Base-by-base conservation (phyloP, 345 rosid species). In the Pistacia vera region DNA sequence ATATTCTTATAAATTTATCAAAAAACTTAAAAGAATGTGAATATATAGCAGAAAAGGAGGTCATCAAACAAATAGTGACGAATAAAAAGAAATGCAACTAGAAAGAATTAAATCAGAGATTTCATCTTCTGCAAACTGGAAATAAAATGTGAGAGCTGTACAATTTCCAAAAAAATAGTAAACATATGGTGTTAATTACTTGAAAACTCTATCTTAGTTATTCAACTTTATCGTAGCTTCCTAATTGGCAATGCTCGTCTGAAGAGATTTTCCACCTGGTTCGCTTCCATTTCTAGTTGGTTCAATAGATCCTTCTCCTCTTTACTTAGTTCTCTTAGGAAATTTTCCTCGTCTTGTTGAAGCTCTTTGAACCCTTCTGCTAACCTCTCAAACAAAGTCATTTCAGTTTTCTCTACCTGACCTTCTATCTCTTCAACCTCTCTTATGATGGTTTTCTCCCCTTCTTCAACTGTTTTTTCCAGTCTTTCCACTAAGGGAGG, bases 381-480 rank as follows among this genome's bases (percentile, higher is more conserved):
- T 72, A 96, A 87, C 83, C 84, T 92, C 89, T 96, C 85, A 14
- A 93, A 78, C 88, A 92, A 84, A 13, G 86, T 85, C 89, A 75
- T 69, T 79, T 95, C 98, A 2, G 94, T 88, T 84, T 80, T 85
- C 77, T 86, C 86, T 56, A 90, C 91, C 80, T 86, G 68, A 36
- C 65, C 88, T 81, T 90, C 88, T 0, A 91, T 68, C 82, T 91
- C 81, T 74, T 96, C 90, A 0, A 92, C 93, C 78, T 93, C 98
- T 75, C 84, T 87, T 61, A 88, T 83, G 9, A 95, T 88, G 16
- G 83, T 79, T 80, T 75, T 83, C 81, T 90, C 96, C 0, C 96
- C 99, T 88, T 86, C 90, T 83, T 95, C 99, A 59, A 90, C 99
- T 16, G 90, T 92, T 85, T 87, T 93, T 86, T 95, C 99, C 14